phyloP scores from a whole-genome alignment of 1,284 basidiomycete species.

The Agaricales sp. region DNA sequence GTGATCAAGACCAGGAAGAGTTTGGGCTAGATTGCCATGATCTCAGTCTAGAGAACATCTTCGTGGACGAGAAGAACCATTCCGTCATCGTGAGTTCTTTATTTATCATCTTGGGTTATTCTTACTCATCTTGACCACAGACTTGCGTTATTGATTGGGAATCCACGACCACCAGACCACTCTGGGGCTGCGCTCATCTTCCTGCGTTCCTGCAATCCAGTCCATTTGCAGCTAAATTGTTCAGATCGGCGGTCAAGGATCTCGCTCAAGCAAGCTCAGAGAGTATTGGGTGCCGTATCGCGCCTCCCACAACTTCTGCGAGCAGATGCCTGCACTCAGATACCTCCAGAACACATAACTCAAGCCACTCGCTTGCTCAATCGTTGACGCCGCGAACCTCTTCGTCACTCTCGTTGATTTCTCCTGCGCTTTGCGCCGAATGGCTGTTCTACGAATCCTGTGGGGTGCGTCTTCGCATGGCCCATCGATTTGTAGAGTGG shows the following conservation, averaged over 20 bases:
- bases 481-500: conserved; percentile 73
- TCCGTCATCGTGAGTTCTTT: conserved; percentile 51
- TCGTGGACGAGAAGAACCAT: conserved; percentile 59
- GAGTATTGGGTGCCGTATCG: conserved; percentile 17
- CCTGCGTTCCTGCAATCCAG: conserved; percentile 69
- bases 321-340: background rate
- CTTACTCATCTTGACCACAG: conserved; percentile 24
- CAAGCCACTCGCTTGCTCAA: background rate
- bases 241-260: conserved; percentile 48
- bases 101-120: conserved; percentile 7
- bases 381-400: background rate
- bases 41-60: conserved; percentile 69
- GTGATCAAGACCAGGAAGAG: conserved; percentile 28
- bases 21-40: conserved; percentile 74
- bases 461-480: conserved; percentile 56
- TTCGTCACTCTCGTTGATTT: background rate
- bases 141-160: conserved; percentile 82
- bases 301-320: conserved; percentile 7
- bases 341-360: background rate
- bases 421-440: conserved; percentile 39
- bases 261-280: conserved; percentile 23
- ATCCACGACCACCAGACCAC: conserved; percentile 68
- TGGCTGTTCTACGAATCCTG: conserved; percentile 63
- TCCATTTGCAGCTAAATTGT: conserved; percentile 59
- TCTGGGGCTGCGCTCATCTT: conserved; percentile 74